Evolutionary conservation across 139 green algal genomes (phyloP).

Genomic region (Picochlorum costavermella): DNA sequence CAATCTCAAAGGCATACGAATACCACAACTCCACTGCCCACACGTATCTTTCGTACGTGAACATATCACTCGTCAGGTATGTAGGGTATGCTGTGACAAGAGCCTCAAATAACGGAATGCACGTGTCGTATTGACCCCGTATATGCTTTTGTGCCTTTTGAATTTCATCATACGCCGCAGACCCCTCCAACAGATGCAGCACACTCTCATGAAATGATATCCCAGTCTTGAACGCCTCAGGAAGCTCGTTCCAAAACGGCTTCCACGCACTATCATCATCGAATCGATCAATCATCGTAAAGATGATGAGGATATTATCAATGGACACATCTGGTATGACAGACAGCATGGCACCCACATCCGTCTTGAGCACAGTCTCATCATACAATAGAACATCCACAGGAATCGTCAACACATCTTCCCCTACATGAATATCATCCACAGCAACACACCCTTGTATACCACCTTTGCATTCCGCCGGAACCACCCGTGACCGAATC

Average conservation of each 20-base stretch:
- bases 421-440: constrained; percentile 27
- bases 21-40: constrained; percentile 66
- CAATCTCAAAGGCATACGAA: constrained; percentile 24
- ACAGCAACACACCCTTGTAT: constrained; percentile 39
- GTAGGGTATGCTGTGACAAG: constrained; percentile 47
- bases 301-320: constrained; percentile 51
- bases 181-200: constrained; percentile 24
- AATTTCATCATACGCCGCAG: constrained; percentile 27
- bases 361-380: constrained; percentile 35
- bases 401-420: constrained; percentile 34
- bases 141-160: constrained; percentile 39
- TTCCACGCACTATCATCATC: constrained; percentile 36
- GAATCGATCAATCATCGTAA: constrained; percentile 52
- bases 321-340: constrained; percentile 33
- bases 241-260: constrained; percentile 45
- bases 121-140: constrained; percentile 19
- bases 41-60: constrained; percentile 46
- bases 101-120: constrained; percentile 28
- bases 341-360: constrained; percentile 42
- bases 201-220: constrained; percentile 30
- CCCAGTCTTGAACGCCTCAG: constrained; percentile 37
- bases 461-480: constrained; percentile 11
- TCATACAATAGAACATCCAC: constrained; percentile 41
- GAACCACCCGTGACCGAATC: neutral
- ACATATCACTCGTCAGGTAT: constrained; percentile 34